Evolutionary conservation across 768 basidiomycete species (phyloP).

Genomic region (Podaxis carcinomalis): DNA sequence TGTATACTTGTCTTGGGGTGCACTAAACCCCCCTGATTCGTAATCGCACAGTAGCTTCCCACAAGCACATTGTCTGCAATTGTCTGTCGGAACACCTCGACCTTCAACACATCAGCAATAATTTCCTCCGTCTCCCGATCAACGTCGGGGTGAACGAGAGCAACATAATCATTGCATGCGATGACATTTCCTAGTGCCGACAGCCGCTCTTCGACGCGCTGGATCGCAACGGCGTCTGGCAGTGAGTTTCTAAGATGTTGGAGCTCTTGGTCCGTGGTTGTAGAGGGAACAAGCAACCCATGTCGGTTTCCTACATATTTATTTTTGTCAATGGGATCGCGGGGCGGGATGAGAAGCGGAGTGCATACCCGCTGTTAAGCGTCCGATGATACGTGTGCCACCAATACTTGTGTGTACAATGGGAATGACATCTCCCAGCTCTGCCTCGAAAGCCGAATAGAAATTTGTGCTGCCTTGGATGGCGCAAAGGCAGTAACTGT

Average conservation of each 20-base stretch:
- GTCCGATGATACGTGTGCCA: conserved; percentile 90
- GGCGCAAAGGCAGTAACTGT: conserved; percentile 94
- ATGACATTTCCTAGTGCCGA: conserved; percentile 98
- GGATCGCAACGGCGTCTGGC: conserved; percentile 89
- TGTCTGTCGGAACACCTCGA: conserved; percentile 98
- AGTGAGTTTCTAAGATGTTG: conserved; percentile 96
- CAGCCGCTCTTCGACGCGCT: conserved; percentile 94
- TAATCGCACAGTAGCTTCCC: conserved; percentile 91
- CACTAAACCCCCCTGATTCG: conserved; percentile 95
- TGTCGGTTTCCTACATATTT: conserved; percentile 80
- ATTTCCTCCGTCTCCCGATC: conserved; percentile 99
- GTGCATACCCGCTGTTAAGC: conserved; percentile 81
- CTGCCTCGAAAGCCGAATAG: conserved; percentile 95
- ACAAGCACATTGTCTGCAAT: conserved; percentile 96
- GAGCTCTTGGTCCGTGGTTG: conserved; percentile 96
- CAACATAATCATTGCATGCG: conserved; percentile 98
- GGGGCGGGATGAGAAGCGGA: not conserved
- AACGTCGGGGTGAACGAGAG: conserved; percentile 96
- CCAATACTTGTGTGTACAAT: conserved; percentile 95
- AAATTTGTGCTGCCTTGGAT: conserved; percentile 96
- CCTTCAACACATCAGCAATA: conserved; percentile 98
- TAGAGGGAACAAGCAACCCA: conserved; percentile 92
- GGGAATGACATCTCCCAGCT: conserved; percentile 83
- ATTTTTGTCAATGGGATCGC: not conserved
- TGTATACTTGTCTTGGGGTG: conserved; percentile 97